Evolutionary conservation across 2,329 filamentous ascomycete species (phyloP), one percentile per base, ranked within the genome.

Genomic region (Neurospora sp.): DNA sequence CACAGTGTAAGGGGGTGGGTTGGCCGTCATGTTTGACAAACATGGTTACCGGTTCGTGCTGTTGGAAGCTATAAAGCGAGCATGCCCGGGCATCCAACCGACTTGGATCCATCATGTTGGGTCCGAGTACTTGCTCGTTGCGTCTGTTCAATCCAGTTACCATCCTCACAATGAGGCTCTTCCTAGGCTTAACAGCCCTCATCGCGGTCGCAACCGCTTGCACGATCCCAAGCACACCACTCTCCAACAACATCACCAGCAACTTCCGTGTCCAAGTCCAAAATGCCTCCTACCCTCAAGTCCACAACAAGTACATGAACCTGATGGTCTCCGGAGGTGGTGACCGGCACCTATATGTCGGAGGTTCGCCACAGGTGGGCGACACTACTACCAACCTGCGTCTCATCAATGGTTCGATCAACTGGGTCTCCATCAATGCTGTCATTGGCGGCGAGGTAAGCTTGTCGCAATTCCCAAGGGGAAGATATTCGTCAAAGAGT

Each of bases 301-400:
- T 82, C 33, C 78, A 82, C 74, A 78, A 81, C 74, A 73, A 77
- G 37, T 77, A 77, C 69, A 74, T 81, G 73, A 81, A 81, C 71
- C 74, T 79, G 67, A 77, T 77, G 70, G 71, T 74, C 39, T 77
- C 79, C 5, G 80, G 80, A 3, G 80, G 79, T 36, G 80, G 79
- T 8, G 81, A 82, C 67, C 78, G 77, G 68, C 80, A 82, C 72
- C 73, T 82, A n/a, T 81, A 80, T 69, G 77, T 82, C 37, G 76
- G 75, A 40, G 80, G 81, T 1, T 17, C 52, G 4, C 52, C 52
- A 2, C 52, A 62, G 10, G 76, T 75, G 19, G 72, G 75, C 33
- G 68, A 65, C 10, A 71, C 73, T 5, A 76, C 77, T 1, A 76
- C 73, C 38, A 76, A 80, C 69, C 70, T 78, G 67, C 75, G 75